Evolutionary conservation across 1,284 basidiomycete genomes (phyloP).

Genomic region (Cutaneotrichosporon cavernicola): DNA sequence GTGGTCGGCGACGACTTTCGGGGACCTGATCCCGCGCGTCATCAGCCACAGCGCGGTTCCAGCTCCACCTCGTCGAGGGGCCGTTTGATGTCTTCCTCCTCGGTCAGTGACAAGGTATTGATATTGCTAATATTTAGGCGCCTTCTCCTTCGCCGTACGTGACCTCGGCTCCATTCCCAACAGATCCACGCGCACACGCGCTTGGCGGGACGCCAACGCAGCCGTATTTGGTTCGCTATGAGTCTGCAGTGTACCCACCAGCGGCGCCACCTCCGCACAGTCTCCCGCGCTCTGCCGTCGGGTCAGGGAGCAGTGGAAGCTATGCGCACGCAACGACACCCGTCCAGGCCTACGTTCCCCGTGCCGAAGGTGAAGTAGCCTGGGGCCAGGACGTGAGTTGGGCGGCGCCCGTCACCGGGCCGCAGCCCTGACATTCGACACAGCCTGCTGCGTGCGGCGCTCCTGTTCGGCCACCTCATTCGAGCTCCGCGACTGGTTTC

Average conservation of each 20-base stretch:
- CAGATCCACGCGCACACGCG: constrained; percentile 38
- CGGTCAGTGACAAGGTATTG: constrained; percentile 26
- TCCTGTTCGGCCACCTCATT: neutral
- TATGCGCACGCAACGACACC: constrained; percentile 18
- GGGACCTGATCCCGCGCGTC: constrained; percentile 12
- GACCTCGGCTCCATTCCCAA: constrained; percentile 34
- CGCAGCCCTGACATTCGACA: constrained; percentile 22
- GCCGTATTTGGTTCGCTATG: constrained; percentile 36
- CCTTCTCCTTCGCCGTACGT: constrained; percentile 45
- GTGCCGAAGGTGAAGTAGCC: constrained; percentile 23
- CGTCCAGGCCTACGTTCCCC: constrained; percentile 20
- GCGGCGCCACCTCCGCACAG: constrained; percentile 28
- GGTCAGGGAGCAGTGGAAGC: constrained; percentile 14
- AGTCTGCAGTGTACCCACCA: constrained; percentile 34
- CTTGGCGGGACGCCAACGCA: constrained; percentile 22
- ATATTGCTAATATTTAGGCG: constrained; percentile 27
- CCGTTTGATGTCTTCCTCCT: constrained; percentile 38
- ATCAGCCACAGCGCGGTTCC: constrained; percentile 17
- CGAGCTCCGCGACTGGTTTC: neutral
- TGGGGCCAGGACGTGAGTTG: constrained; percentile 30
- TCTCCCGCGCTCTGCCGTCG: constrained; percentile 29
- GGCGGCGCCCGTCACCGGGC: constrained; percentile 23
- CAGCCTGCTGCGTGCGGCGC: neutral
- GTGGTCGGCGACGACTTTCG: constrained; percentile 18
- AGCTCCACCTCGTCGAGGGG: constrained; percentile 27